These are phyloP conservation scores for Debaryomycetaceae sp. DNA, from an alignment of 1,139 yeast genomes.

Conservation along the genomic window DNA sequence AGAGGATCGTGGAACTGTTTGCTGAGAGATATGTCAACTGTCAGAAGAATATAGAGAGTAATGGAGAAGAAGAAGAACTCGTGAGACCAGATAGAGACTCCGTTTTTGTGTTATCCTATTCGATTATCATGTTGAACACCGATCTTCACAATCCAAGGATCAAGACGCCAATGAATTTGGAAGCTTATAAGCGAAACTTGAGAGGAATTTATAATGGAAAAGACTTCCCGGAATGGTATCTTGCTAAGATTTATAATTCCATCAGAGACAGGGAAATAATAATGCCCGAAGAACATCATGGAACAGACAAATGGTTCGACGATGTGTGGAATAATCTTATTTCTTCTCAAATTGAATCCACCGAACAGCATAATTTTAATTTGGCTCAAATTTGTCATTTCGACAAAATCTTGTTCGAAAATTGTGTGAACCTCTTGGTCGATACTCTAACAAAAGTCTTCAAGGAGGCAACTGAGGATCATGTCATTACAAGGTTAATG, in stretches of 20 bases:
- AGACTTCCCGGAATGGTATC: constrained; percentile 84
- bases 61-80: constrained; percentile 25
- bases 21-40: constrained; percentile 73
- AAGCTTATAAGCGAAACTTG: constrained; percentile 74
- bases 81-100: constrained; percentile 72
- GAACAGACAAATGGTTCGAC: constrained; percentile 85
- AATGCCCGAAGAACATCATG: constrained; percentile 97
- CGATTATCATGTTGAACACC: constrained; percentile 74
- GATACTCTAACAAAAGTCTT: constrained; percentile 73
- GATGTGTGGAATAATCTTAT: constrained; percentile 88
- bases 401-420: constrained; percentile 68
- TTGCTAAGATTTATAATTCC: constrained; percentile 74
- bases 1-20: constrained; percentile 82
- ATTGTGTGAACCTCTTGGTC: constrained; percentile 58
- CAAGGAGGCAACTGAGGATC: constrained; percentile 87
- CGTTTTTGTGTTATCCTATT: constrained; percentile 68
- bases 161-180: constrained; percentile 83
- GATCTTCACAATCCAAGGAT: constrained; percentile 78
- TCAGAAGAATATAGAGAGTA: constrained; percentile 26
- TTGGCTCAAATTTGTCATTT: constrained; percentile 39
- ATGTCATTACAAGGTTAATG: constrained; percentile 80
- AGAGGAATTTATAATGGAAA: constrained; percentile 73
- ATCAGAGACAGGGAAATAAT: constrained; percentile 86
- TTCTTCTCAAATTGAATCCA: constrained; percentile 40
- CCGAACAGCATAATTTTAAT: constrained; percentile 19